Percentiles rank a stretch among this genome's conserved stretches.
Evolutionary conservation across 2,329 filamentous ascomycete genomes (phyloP).

Genomic region (Hypoxylon sp.): DNA sequence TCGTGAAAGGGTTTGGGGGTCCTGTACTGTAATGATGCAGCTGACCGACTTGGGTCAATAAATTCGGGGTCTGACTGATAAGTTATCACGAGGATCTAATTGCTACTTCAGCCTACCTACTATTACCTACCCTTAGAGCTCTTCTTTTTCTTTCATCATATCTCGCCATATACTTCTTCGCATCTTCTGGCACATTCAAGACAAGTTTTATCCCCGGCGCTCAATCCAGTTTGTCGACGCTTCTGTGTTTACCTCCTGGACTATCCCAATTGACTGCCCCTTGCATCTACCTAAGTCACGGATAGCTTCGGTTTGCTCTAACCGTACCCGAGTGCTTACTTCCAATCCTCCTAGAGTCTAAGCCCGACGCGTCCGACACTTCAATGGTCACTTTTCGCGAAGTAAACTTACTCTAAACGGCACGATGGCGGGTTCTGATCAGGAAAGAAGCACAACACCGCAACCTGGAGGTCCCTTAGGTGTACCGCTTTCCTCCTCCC

Average conservation of each 20-base stretch:
- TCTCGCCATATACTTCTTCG: slow-evolving; percentile 14
- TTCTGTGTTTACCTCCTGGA: neutral
- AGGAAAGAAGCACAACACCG: slow-evolving; percentile 58
- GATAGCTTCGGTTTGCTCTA: slow-evolving; percentile 23
- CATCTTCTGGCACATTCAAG: slow-evolving; percentile 26
- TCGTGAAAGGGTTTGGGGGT: slow-evolving; percentile 30
- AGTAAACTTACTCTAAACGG: slow-evolving; percentile 27
- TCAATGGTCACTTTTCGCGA: slow-evolving; percentile 30
- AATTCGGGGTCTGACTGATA: slow-evolving; percentile 42
- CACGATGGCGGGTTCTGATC: slow-evolving; percentile 57
- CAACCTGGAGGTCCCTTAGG: slow-evolving; percentile 55
- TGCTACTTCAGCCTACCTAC: neutral
- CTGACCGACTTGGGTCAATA: slow-evolving; percentile 41
- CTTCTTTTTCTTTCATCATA: slow-evolving; percentile 19
- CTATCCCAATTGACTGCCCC: slow-evolving; percentile 24
- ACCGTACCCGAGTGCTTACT: slow-evolving; percentile 15
- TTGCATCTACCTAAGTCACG: slow-evolving; percentile 18
- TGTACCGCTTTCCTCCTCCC: slow-evolving; percentile 64
- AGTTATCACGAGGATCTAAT: slow-evolving; percentile 37
- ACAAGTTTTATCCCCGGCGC: slow-evolving; percentile 6
- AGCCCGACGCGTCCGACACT: slow-evolving; percentile 23
- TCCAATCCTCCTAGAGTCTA: slow-evolving; percentile 10
- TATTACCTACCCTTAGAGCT: neutral
- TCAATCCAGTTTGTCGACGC: neutral
- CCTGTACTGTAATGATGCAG: slow-evolving; percentile 28